Base-by-base conservation (phyloP, 108 stramenopile genomes). In the Licmophora abbreviata region DNA sequence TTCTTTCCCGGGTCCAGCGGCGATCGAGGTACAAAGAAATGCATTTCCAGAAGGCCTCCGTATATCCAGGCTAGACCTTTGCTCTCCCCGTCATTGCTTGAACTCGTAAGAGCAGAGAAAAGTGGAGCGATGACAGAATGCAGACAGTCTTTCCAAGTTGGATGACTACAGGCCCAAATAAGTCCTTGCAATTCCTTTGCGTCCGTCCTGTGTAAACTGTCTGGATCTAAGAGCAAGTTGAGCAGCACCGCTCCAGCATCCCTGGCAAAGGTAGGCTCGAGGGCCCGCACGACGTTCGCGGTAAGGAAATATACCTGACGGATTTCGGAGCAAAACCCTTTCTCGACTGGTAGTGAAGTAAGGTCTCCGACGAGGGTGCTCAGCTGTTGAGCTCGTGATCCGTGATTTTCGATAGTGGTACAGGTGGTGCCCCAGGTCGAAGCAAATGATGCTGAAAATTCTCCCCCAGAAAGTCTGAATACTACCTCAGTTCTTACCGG, bases 1-100 rank as follows among this genome's bases (percentile, higher is more conserved):
- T 73, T 78, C 61, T 55, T 55, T 21, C 88, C 93, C n/a, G 96
- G 96, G 55, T 97, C 96, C n/a, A 94, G 66, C 1, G 93, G 94
- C 12, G 91, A 77, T 18, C 77, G 61, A 11, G 96, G 96, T 22
- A 81, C 40, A 11, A 81, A 52, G 23, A 97, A 61, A 26, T 76
- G 70, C 4, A 95, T 68, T 31, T 82, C 68, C 3, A 94, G 46
- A 22, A 82, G 52, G 4, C 96, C 96, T 28, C 93, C 40, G 30
- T 77, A 71, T 15, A 85, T 69, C 58, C 75, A 64, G n/a, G 82
- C 88, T 44, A 60, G 41, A 9, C 74, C 71, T 23, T 66, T 22
- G 7, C 61, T 25, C 21, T 52, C 24, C 29, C 9, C 31, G 49
- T 54, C 61, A 61, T 66, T 51, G 44, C 20, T 44, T 21, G 20